Base-by-base conservation (phyloP, 2,329 filamentous ascomycete genomes). In the Cladophialophora chaetospira region DNA sequence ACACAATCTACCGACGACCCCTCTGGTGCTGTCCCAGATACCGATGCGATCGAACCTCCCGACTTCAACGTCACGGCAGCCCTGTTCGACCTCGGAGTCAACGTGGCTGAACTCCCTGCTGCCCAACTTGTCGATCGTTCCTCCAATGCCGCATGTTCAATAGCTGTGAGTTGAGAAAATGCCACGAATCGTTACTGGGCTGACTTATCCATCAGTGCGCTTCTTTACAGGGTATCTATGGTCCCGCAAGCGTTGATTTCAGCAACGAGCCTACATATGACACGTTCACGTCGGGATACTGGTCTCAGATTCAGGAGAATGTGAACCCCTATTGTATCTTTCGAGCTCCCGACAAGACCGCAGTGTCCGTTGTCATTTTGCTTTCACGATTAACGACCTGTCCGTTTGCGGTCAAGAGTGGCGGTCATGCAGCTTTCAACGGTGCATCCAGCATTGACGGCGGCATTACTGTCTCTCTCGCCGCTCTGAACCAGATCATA, bases 351-450 rank as follows among this genome's bases (percentile, higher is more conserved):
- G 54, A 50, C 4, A 60, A 67, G 19, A 55, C 56, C 2, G 66
- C 73, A 3, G 68, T 73, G 8, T 67, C 71, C n/a, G 57, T 63
- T n/a, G 60, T 64, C 4, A 54, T 75, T 4, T 55, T 72, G 10
- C 48, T 73, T 11, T 65, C 67, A 5, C 66, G 65, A 1, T 44
- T 68, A 2, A 68, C 67, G 3, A 53, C 58, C 3, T 75, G 72
- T 25, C 67, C 68, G 0, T 85, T 85, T 62, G 81, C 82, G 5
- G 69, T 83, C 62, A 80, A 82, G 62, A 79, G 79, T 6, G 82
- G 82, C 29, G 83, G 82, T 0, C 82, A 85, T 68, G 81, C 79
- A 55, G 78, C 80, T 2, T 82, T 82, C 64, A 72, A 78, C n/a
- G 77, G 78, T 60, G 78, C 77, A 36, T 75, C 81, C 28, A 31